Evolutionary conservation across 805 yeast species (phyloP).

Genomic region (Yarrowia porcina): DNA sequence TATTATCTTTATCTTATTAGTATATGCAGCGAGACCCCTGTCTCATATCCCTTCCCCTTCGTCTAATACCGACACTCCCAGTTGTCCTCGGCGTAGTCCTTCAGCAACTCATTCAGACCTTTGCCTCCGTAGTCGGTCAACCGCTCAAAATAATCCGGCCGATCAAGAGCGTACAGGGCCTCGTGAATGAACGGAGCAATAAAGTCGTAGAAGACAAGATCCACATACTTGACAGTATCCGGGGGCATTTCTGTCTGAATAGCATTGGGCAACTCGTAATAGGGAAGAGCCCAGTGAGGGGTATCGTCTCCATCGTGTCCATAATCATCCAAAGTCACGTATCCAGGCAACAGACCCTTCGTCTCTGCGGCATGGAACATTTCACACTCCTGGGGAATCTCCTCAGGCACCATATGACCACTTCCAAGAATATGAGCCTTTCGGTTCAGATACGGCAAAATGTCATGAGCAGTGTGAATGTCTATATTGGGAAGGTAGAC

Average conservation of each 20-base stretch:
- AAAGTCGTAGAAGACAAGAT: constrained; percentile 77
- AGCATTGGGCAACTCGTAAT: constrained; percentile 73
- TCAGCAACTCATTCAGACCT: neutral
- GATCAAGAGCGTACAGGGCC: constrained; percentile 43
- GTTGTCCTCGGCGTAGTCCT: constrained; percentile 12
- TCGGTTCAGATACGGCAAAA: constrained; percentile 57
- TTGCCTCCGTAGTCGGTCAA: constrained; percentile 29
- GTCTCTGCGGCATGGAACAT: constrained; percentile 25
- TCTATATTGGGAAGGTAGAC: constrained; percentile 58
- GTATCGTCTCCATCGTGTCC: constrained; percentile 87
- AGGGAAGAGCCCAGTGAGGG: constrained; percentile 55
- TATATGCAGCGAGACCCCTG: neutral
- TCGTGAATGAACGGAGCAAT: constrained; percentile 51
- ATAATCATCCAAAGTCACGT: constrained; percentile 76
- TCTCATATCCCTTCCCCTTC: neutral
- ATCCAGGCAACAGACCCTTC: constrained; percentile 47
- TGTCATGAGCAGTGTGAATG: constrained; percentile 49
- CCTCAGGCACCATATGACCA: constrained; percentile 23
- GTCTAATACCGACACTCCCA: constrained; percentile 2
- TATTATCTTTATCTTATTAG: neutral
- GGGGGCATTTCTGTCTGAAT: constrained; percentile 48
- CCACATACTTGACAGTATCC: constrained; percentile 44
- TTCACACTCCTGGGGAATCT: constrained; percentile 28
- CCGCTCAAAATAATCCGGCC: constrained; percentile 26
- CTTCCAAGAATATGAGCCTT: constrained; percentile 45